Conservation (phyloP, 441 rosid species). For the Pelargonium cotyledonis region DNA sequence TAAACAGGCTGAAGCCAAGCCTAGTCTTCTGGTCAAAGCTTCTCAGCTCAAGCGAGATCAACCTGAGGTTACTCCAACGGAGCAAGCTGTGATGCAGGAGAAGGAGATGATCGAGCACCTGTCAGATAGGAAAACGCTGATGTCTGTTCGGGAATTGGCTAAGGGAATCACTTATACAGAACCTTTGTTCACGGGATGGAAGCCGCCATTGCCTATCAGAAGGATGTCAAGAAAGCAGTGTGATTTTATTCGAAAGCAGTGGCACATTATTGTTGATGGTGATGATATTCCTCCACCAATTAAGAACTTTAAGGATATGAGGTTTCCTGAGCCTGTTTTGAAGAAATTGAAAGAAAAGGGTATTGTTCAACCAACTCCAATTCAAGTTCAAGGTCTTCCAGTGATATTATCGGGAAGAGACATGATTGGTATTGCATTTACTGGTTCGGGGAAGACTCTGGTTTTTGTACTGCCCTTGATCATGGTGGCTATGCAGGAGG, state of each 20-base stretch:
- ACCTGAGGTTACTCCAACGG: conserved; percentile 34
- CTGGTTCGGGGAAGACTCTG: conserved; percentile 27
- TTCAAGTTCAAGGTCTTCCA: conserved; percentile 92
- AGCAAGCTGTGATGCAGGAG: conserved; percentile 75
- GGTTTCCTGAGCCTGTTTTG: conserved; percentile 63
- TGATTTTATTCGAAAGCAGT: conserved; percentile 69
- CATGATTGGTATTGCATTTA: conserved; percentile 47
- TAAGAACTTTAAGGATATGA: conserved; percentile 78
- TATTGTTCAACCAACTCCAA: conserved; percentile 92
- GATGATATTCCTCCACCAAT: conserved; percentile 80
- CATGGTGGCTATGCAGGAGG: conserved; percentile 32
- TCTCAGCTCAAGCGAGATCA: conserved; percentile 77
- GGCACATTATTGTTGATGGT: conserved; percentile 88
- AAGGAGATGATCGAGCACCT: conserved; percentile 87
- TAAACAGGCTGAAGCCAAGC: conserved; percentile 64
- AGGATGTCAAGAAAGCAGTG: conserved; percentile 49
- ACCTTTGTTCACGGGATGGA: conserved; percentile 72
- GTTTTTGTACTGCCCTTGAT: conserved; percentile 28
- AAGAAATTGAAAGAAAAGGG: conserved; percentile 69
- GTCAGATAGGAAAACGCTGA: conserved; percentile 71
- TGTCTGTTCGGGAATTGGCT: conserved; percentile 83
- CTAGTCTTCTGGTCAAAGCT: conserved; percentile 82
- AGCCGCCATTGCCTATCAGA: conserved; percentile 59
- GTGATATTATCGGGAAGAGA: conserved; percentile 75
- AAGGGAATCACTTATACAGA: conserved; percentile 81